Base-by-base conservation (phyloP, 2,329 filamentous ascomycete species). In the Hypoxylon sp. region DNA sequence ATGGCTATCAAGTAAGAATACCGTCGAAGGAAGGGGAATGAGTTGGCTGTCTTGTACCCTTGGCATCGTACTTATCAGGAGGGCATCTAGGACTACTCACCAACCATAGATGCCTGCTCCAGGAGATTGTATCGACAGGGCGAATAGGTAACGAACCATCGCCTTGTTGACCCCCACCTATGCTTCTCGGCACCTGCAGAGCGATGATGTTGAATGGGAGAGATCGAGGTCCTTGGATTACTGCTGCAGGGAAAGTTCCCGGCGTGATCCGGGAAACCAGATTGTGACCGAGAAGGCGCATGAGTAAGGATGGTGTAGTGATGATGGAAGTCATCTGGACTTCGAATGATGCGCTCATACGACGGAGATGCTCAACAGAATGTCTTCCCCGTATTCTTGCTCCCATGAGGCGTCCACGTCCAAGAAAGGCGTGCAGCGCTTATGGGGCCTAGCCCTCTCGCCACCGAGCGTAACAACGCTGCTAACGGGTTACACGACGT, bases 401-500 rank as follows among this genome's bases (percentile, higher is more conserved):
- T 22, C 13, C 22, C 33, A 39, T 4, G 24, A 11, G 14, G 6
- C 8, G 33, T 37, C 19, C 31, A 19, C 10, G 37, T 10, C 37
- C 42, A 55, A 55, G 52, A 29, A 55, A 31, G 31, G 19, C 10
- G 14, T 54, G 5, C n/a, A 54, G 3, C 17, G 3, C 35, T 5
- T 19, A 44, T 44, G 17, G 14, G 14, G 52, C 5, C 37, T 31
- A 44, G 52, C 37, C 52, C 31, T 44, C 26, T 44, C 52, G 52
- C 52, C 37, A 55, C 35, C 24, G 14, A 14, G 37, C 17, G 39
- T 19, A n/a, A 26, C 37, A n/a, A 13, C 29, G 48, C 19, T 22
- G n/a, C 29, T 11, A 22, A 17, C 26, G 10, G 13, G 52, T 55
- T 44, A 44, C 39, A 37, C 35, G 17, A 44, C 39, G n/a, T 17